A percentile compares a stretch with the other conserved stretches of the same genome.
Conservation (phyloP, 768 basidiomycete genomes). For the Termitomyces eurrhizus region DNA sequence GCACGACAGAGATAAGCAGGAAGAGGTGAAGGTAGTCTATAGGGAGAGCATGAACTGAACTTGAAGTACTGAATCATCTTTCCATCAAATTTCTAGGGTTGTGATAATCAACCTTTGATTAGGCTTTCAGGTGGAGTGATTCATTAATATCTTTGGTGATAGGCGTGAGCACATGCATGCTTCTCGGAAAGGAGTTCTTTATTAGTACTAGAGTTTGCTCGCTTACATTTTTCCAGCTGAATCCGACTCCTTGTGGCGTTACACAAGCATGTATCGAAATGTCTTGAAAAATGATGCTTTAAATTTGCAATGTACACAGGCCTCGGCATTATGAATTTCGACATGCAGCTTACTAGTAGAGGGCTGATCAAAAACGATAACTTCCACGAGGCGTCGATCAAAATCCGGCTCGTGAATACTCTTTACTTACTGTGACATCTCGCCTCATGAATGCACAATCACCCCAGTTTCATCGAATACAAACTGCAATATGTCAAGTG, state of each 20-base stretch:
- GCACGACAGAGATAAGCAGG: too few relatives aligned
- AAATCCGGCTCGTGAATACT: background rate
- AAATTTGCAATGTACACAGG: background rate
- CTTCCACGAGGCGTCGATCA: constrained; percentile 7
- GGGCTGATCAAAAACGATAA: background rate
- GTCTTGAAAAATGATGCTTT: background rate
- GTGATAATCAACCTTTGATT: background rate
- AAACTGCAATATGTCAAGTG: background rate
- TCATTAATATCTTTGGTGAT: background rate
- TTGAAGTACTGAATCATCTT: too few relatives aligned
- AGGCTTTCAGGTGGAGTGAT: background rate
- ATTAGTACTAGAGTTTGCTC: background rate
- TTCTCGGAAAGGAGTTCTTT: too few relatives aligned
- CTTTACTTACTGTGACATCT: background rate
- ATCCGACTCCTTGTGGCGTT: background rate
- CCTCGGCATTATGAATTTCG: background rate
- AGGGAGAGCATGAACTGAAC: too few relatives aligned
- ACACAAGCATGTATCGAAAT: background rate
- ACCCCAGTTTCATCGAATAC: background rate
- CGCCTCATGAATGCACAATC: background rate
- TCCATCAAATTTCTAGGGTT: too few relatives aligned
- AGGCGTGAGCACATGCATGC: background rate
- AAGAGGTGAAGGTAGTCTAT: too few relatives aligned
- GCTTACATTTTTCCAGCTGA: background rate
- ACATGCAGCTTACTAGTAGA: background rate